These are phyloP conservation scores for Citrus trifoliata DNA, from an alignment of 345 rosid genomes.

Conservation along the genomic window DNA sequence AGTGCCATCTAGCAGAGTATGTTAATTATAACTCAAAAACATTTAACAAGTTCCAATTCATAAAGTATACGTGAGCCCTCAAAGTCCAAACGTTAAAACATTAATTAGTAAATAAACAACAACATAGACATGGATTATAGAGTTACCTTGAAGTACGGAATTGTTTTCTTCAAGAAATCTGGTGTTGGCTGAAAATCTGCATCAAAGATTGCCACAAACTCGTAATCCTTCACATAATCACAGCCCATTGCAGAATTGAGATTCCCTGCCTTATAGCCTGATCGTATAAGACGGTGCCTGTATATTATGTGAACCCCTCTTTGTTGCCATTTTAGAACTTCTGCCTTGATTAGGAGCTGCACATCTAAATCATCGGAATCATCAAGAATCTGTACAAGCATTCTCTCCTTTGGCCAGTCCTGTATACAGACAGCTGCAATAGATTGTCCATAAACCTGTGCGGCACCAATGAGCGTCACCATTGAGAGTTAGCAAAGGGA, in stretches of 20 bases:
- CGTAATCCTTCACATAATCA: slow-evolving; percentile 78
- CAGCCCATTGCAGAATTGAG: slow-evolving; percentile 93
- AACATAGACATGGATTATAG: not conserved
- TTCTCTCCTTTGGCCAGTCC: slow-evolving; percentile 93
- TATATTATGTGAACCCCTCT: slow-evolving; percentile 72
- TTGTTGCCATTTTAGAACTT: slow-evolving; percentile 91
- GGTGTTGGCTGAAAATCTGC: slow-evolving; percentile 91
- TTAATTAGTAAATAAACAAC: not conserved
- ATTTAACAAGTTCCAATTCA: not conserved
- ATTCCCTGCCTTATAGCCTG: slow-evolving; percentile 93
- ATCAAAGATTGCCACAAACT: slow-evolving; percentile 84
- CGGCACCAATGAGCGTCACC: not conserved
- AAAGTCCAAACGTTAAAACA: not conserved
- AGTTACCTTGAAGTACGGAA: slow-evolving; percentile 76
- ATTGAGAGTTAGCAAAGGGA: not conserved
- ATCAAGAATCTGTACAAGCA: slow-evolving; percentile 84
- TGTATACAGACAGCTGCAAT: slow-evolving; percentile 71
- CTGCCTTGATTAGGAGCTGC: slow-evolving; percentile 76
- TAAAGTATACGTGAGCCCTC: not conserved
- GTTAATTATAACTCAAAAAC: not conserved
- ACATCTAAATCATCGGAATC: slow-evolving; percentile 79
- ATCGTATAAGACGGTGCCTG: slow-evolving; percentile 81
- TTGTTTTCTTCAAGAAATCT: slow-evolving; percentile 81
- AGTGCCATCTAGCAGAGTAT: not conserved
- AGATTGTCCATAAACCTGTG: slow-evolving; percentile 82